Conservation (phyloP, 1,284 basidiomycete species). For the Ustilago crameri region DNA sequence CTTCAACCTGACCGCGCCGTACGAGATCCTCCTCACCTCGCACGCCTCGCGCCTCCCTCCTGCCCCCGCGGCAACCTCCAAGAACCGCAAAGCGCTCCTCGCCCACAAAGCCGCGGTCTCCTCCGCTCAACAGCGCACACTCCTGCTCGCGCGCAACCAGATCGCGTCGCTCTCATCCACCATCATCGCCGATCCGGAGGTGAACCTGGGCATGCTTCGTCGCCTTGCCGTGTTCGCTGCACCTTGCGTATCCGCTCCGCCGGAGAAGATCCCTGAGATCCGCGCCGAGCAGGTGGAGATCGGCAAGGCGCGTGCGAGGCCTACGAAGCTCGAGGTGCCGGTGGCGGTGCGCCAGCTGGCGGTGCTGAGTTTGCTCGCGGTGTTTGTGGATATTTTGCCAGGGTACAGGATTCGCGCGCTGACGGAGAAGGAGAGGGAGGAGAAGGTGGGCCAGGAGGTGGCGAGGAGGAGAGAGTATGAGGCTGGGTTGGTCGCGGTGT, state of each 20-base stretch:
- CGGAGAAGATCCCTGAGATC: conserved; percentile 38
- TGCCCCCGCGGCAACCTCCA: neutral
- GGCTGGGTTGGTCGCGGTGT: conserved; percentile 88
- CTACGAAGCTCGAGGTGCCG: conserved; percentile 74
- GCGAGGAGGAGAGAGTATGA: conserved; percentile 92
- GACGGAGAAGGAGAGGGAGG: conserved; percentile 87
- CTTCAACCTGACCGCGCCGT: conserved; percentile 58
- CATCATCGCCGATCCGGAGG: conserved; percentile 63
- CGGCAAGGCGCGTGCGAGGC: conserved; percentile 68
- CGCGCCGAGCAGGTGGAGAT: conserved; percentile 55
- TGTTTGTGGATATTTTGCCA: conserved; percentile 95
- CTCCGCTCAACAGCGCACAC: conserved; percentile 17
- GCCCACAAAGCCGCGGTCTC: conserved; percentile 10
- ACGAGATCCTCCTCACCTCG: conserved; percentile 49
- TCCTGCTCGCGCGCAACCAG: conserved; percentile 62
- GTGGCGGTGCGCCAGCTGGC: conserved; percentile 85
- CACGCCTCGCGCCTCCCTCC: conserved; percentile 31
- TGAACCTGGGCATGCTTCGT: conserved; percentile 60
- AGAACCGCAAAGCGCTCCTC: conserved; percentile 17
- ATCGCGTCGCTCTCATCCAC: conserved; percentile 64
- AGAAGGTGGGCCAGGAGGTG: conserved; percentile 95
- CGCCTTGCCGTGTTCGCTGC: conserved; percentile 54
- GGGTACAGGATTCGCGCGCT: conserved; percentile 81
- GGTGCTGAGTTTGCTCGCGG: conserved; percentile 88
- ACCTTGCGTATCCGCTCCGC: conserved; percentile 33